Percentiles rank a stretch among this genome's conserved stretches.
These are phyloP conservation scores for Ceratocystis destructans DNA, from an alignment of 2,329 filamentous ascomycete genomes.

Conservation along the genomic window DNA sequence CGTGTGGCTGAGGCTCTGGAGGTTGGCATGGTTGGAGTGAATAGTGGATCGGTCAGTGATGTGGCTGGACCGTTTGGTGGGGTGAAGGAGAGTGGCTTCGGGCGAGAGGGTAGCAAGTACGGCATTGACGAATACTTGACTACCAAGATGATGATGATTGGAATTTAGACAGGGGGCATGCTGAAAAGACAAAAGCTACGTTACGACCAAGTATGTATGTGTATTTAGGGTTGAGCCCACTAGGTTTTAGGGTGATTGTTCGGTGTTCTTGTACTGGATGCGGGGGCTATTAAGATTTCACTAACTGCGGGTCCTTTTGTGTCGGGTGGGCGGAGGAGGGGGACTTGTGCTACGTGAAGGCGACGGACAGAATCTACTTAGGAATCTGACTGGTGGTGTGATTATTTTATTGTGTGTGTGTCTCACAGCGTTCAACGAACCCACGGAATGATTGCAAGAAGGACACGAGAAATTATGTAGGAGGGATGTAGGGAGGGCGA, in stretches of 20 bases:
- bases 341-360: not conserved
- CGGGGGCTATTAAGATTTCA: not conserved
- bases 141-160: conserved; percentile 46
- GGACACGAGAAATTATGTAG: not conserved
- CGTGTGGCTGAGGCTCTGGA: conserved; percentile 37
- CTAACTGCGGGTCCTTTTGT: not conserved
- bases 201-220: not conserved
- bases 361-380: not conserved
- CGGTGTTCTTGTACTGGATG: not conserved
- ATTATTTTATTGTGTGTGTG: not conserved
- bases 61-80: conserved; percentile 56
- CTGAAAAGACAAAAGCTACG: not conserved
- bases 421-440: not conserved
- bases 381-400: not conserved
- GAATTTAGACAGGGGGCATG: not conserved
- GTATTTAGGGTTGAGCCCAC: not conserved
- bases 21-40: conserved; percentile 28
- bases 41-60: conserved; percentile 33
- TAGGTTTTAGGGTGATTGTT: not conserved
- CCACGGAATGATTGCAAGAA: not conserved
- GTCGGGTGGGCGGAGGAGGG: not conserved
- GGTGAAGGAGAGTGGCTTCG: conserved; percentile 71
- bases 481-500: too few species aligned
- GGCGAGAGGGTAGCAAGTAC: conserved; percentile 63
- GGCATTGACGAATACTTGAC: conserved; percentile 66